phyloP scores from a whole-genome alignment of 495 filamentous ascomycete genomes.

The Chaetomium cochliodes region DNA sequence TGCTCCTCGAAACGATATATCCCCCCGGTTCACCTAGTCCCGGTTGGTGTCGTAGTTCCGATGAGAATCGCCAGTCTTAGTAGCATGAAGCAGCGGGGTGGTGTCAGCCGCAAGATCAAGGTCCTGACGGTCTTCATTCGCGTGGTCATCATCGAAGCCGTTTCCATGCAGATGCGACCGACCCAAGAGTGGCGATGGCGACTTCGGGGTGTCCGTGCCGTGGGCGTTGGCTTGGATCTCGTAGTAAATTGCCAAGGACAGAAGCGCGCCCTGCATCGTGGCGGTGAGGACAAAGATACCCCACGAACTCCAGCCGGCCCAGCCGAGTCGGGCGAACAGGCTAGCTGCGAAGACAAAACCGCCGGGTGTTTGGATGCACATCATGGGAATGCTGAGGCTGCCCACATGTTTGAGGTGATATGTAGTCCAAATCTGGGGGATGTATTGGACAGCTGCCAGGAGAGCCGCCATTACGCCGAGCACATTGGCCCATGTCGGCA shows the following conservation, averaged over 20 bases:
- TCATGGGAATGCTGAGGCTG: constrained; percentile 93
- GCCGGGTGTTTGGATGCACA: constrained; percentile 95
- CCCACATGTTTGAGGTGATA: constrained; percentile 78
- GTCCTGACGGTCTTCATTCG: constrained; percentile 45
- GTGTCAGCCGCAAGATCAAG: constrained; percentile 44
- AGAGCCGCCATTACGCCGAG: constrained; percentile 73
- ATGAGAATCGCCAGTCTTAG: constrained; percentile 37
- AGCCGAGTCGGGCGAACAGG: constrained; percentile 74
- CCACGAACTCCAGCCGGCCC: constrained; percentile 92
- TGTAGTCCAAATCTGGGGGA: constrained; percentile 92
- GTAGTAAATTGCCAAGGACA: constrained; percentile 78
- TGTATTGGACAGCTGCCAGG: constrained; percentile 86
- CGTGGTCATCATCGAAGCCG: constrained; percentile 38
- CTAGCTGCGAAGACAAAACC: constrained; percentile 85
- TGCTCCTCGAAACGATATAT: constrained; percentile 16
- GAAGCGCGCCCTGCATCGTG: constrained; percentile 75
- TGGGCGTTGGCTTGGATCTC: constrained; percentile 45
- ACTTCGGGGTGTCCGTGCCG: constrained; percentile 13
- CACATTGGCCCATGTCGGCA: constrained; percentile 76
- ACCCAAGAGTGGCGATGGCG: constrained; percentile 17
- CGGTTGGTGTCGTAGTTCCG: constrained; percentile 33
- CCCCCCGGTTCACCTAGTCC: constrained; percentile 26
- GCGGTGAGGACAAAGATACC: constrained; percentile 84
- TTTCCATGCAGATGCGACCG: constrained; percentile 33
- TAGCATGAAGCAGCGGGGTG: constrained; percentile 43